Conservation (phyloP, 2,329 filamentous ascomycete species). For the Beauveria rudraprayagi region DNA sequence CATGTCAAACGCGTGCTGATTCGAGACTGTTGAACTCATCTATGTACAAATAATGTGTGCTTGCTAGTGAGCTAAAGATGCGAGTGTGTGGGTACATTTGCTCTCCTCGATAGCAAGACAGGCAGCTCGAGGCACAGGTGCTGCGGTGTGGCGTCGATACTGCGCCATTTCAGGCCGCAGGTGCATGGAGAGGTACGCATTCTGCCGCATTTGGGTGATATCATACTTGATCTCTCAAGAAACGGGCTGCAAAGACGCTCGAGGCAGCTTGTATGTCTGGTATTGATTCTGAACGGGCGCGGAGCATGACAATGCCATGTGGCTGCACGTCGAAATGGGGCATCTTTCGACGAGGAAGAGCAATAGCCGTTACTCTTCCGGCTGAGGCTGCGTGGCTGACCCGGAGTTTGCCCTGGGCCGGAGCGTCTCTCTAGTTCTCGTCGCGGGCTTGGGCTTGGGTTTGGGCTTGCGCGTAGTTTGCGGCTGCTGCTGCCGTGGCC, state of each 20-base stretch:
- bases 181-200: not conserved
- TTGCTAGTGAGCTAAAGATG: not conserved
- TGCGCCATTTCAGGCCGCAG: not conserved
- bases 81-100: not conserved
- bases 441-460: not conserved
- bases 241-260: too few relatives aligned
- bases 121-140: not conserved
- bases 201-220: not conserved
- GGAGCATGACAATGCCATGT: not conserved
- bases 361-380: not conserved
- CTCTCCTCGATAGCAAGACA: not conserved
- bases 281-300: not conserved
- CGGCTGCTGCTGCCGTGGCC: not conserved
- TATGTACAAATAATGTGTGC: not conserved
- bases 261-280: not conserved
- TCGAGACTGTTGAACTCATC: not conserved
- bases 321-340: too few relatives aligned
- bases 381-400: not conserved
- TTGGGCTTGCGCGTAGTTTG: conserved; percentile 1
- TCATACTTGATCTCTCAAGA: not conserved
- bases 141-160: not conserved
- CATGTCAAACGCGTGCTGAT: not conserved
- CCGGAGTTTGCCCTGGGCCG: not conserved
- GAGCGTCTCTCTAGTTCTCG: not conserved
- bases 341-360: not conserved